Percentiles rank a stretch among this genome's conserved stretches.
phyloP scores from a whole-genome alignment of 163 green algal species.

The Scenedesmus sp. region DNA sequence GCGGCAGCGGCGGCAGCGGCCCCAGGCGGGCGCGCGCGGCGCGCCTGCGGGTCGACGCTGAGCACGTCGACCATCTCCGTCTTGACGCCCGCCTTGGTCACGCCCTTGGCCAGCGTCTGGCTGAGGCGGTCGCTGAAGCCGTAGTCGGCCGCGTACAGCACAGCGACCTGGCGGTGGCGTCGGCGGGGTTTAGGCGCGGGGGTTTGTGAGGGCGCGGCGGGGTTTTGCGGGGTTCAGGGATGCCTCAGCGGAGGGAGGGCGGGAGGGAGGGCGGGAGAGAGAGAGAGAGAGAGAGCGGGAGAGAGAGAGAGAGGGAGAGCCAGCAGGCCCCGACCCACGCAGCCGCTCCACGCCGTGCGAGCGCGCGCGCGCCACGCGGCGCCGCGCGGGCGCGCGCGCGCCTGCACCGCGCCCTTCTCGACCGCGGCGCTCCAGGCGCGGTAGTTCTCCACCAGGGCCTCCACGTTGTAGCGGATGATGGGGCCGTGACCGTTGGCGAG shows the following conservation, averaged over 20 bases:
- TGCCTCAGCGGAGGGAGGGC: too few relatives aligned
- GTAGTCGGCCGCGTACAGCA: conserved; percentile 90
- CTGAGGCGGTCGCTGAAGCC: conserved; percentile 91
- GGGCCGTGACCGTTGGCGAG: conserved; percentile 94
- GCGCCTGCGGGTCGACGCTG: conserved; percentile 71
- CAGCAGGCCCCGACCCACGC: conserved; percentile 55
- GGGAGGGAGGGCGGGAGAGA: too few relatives aligned
- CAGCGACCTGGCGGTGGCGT: conserved; percentile 39
- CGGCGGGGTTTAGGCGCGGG: too few relatives aligned
- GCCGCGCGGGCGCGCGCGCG: background rate
- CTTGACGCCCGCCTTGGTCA: conserved; percentile 89
- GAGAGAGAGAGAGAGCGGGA: too few relatives aligned
- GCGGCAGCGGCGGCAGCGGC: background rate
- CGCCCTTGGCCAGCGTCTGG: conserved; percentile 91
- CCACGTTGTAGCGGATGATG: conserved; percentile 87
- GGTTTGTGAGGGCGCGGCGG: background rate
- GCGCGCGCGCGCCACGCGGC: background rate
- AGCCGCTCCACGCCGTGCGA: conserved; percentile 3
- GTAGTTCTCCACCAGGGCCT: conserved; percentile 89
- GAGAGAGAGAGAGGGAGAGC: background rate
- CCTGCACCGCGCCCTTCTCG: conserved; percentile 64
- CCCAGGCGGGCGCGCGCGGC: background rate
- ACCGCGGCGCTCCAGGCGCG: conserved; percentile 66
- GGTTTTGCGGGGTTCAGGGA: background rate
- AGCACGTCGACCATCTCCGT: conserved; percentile 86